phyloP scores from a whole-genome alignment of 2,329 filamentous ascomycete genomes.

The Ascochyta lentis region DNA sequence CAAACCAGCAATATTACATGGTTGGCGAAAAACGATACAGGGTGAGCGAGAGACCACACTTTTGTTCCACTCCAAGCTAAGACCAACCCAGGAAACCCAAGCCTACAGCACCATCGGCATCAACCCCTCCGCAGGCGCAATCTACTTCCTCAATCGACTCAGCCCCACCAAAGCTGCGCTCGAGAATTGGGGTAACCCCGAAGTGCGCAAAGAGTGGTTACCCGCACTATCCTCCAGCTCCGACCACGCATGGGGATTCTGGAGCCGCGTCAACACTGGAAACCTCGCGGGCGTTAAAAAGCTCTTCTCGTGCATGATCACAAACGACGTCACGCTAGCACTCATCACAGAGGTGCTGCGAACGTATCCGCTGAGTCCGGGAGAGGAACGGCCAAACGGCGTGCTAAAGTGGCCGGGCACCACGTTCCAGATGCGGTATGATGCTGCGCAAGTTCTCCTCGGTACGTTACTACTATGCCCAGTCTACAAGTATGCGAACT shows the following conservation, averaged over 20 bases:
- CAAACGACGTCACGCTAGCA: conserved; percentile 15
- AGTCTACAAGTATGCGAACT: background rate
- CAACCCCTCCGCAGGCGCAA: conserved; percentile 14
- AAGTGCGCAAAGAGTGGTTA: conserved; percentile 14
- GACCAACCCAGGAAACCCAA: conserved; percentile 12
- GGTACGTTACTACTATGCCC: background rate
- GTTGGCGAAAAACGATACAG: conserved; percentile 20
- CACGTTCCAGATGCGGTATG: conserved; percentile 5
- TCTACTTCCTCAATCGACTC: conserved; percentile 18
- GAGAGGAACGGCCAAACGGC: conserved; percentile 1
- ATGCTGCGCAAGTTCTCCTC: conserved; percentile 16
- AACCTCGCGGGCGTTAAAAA: conserved; percentile 19
- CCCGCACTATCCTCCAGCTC: conserved; percentile 22
- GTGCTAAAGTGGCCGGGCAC: conserved; percentile 18
- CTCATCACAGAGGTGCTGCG: conserved; percentile 19
- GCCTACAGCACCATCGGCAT: conserved; percentile 21
- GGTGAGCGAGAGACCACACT: conserved; percentile 1
- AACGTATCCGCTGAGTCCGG: conserved; percentile 10
- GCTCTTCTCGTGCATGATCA: conserved; percentile 18
- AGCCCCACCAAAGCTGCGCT: conserved; percentile 10
- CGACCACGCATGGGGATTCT: conserved; percentile 30
- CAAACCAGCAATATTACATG: conserved; percentile 23
- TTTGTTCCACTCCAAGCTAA: too few relatives aligned
- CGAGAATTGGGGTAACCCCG: conserved; percentile 1
- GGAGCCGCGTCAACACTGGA: conserved; percentile 13